Percentiles rank a stretch among this genome's conserved stretches.
Conservation (phyloP, 139 green algal genomes). For the Chlamydomonas eustigma region DNA sequence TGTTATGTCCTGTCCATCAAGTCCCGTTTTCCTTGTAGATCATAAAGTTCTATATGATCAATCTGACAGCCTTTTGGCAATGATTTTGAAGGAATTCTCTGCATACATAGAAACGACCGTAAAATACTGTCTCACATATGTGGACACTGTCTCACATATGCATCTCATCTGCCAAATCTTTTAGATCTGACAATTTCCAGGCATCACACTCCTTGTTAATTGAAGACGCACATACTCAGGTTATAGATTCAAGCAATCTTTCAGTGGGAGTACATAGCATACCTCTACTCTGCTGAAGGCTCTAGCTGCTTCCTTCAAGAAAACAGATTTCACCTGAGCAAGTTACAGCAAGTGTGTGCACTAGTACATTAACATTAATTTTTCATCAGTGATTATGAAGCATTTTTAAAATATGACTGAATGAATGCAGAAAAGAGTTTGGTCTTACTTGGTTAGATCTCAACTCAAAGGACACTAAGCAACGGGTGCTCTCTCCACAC, state of each 20-base stretch:
- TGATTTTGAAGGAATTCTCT: conserved; percentile 17
- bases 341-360: neutral
- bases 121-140: no score
- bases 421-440: conserved; percentile 10
- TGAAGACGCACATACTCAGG: no score
- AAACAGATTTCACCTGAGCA: conserved; percentile 4
- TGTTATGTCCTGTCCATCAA: no score
- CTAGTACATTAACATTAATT: neutral
- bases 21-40: conserved; percentile 29
- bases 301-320: neutral
- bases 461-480: conserved; percentile 42
- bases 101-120: no score
- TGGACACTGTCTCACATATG: no score
- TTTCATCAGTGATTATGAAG: neutral
- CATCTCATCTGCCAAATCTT: no score
- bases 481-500: conserved; percentile 15
- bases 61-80: conserved; percentile 43
- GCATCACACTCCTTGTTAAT: no score
- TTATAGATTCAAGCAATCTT: conserved; percentile 30
- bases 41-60: conserved; percentile 56
- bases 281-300: conserved; percentile 13
- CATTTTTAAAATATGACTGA: neutral
- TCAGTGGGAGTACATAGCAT: conserved; percentile 18
- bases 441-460: conserved; percentile 32
- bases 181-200: no score